Evolutionary conservation across 768 basidiomycete genomes (phyloP), one percentile per base, ranked within the genome.

Genomic region (Lentinus tigrinus): DNA sequence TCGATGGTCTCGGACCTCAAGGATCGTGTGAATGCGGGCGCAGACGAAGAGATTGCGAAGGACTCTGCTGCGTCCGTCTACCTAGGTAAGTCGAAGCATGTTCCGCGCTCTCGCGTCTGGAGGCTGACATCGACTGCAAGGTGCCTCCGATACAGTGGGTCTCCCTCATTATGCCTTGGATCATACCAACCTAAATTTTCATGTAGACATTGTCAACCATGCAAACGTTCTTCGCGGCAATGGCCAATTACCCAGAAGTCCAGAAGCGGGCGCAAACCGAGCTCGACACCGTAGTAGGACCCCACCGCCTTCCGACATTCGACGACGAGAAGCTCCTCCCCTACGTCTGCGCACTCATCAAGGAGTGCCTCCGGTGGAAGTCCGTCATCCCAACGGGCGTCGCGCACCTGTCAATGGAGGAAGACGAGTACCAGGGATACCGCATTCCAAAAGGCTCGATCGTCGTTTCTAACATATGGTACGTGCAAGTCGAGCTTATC

Each of bases 381-480:
- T 40, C 52, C 7, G 54, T 63, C 0, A 54, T 47, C 2, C 65
- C 67, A 0, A 37, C 66, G 16, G 54, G 56, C 28, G 37, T 64
- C 14, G 39, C 62, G 23, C 65, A 63, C n/a, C n/a, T 34, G 8
- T 34, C 55, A 8, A 60, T 60, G 16, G 63, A 65, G 37, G 67
- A 72, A 47, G 70, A 72, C 51, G 59, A 63, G 40, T 72, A 72
- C 50, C 38, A 63, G 3, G 73, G 70, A 0, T 69, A 68, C 48
- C 44, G 60, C 43, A 70, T 73, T 2, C 70, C 72, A 1, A 65
- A 66, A 34, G 72, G 70, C 13, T 60, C 71, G 7, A 39, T 63
- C 4, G 58, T 72, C 17, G 27, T 60, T 13, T 47, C 46, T 3
- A 67, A 70, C 40, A 19, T 24, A 46, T 46, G 43, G 43, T n/a